phyloP scores from a whole-genome alignment of 176 grass and related monocot species.

The Paspalum notatum region DNA sequence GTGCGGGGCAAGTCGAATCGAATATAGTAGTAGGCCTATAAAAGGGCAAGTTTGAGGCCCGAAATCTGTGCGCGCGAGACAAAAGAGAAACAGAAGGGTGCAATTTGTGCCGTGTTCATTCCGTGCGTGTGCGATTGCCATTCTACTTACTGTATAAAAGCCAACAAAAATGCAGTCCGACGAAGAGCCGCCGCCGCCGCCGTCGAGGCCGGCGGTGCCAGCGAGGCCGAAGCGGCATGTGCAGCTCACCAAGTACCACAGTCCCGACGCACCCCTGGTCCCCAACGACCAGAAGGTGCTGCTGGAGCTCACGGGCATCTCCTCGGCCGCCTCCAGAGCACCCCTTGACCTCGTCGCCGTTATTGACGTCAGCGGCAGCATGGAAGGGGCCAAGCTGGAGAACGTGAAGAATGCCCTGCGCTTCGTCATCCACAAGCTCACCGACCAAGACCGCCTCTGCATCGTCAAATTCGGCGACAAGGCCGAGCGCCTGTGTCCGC shows the following conservation, averaged over 20 bases:
- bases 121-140: too few species aligned
- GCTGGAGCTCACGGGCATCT: constrained; percentile 32
- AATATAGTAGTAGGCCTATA: too few species aligned
- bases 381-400: neutral
- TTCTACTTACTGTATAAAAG: too few species aligned
- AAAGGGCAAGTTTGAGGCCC: too few species aligned
- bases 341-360: constrained; percentile 42
- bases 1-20: too few species aligned
- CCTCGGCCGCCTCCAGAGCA: neutral
- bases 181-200: constrained; percentile 1
- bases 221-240: neutral
- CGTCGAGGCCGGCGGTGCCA: neutral
- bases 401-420: neutral
- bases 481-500: neutral
- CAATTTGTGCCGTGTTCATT: too few species aligned
- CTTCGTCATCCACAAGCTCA: constrained; percentile 43
- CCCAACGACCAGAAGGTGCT: constrained; percentile 30
- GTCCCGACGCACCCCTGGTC: neutral
- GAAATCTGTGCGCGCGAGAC: too few species aligned
- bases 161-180: constrained; percentile 6
- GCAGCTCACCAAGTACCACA: constrained; percentile 1
- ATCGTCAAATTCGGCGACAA: constrained; percentile 18
- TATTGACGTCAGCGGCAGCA: constrained; percentile 34
- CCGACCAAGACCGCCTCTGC: constrained; percentile 27
- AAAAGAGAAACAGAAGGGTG: too few species aligned